phyloP scores from a whole-genome alignment of 768 basidiomycete species.

The Bullera alba region DNA sequence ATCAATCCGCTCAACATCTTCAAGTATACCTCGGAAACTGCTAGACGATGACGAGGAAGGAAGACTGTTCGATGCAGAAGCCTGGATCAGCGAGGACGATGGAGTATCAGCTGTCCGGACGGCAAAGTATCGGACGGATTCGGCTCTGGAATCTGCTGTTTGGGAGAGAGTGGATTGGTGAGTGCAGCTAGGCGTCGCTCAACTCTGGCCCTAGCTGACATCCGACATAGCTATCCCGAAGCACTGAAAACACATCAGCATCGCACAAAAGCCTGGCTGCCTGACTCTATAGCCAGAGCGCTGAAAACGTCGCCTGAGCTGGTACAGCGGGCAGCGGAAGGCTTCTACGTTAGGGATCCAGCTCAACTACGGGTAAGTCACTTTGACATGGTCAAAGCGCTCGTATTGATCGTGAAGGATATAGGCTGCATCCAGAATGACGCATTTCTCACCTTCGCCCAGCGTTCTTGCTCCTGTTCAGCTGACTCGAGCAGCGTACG shows the following conservation, averaged over 20 bases:
- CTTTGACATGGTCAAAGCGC: background rate
- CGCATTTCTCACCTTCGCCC: constrained; percentile 73
- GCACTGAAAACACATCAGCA: constrained; percentile 63
- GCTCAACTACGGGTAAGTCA: constrained; percentile 71
- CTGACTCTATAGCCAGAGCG: constrained; percentile 68
- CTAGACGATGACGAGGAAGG: constrained; percentile 54
- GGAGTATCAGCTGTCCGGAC: constrained; percentile 31
- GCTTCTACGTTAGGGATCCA: constrained; percentile 93
- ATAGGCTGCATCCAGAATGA: constrained; percentile 81
- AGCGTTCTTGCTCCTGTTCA: constrained; percentile 57
- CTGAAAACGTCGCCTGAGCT: constrained; percentile 60
- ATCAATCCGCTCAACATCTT: constrained; percentile 57
- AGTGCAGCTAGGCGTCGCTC: constrained; percentile 14
- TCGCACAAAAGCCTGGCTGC: constrained; percentile 68
- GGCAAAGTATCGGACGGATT: constrained; percentile 57
- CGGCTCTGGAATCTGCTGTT: constrained; percentile 58
- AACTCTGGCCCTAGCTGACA: background rate
- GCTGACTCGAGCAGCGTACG: constrained; percentile 87
- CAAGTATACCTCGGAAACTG: constrained; percentile 53
- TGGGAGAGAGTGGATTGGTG: constrained; percentile 67
- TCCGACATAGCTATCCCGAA: constrained; percentile 59
- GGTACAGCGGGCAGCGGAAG: constrained; percentile 77
- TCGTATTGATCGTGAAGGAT: too few relatives aligned
- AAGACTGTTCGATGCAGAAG: constrained; percentile 26
- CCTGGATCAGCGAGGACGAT: constrained; percentile 28